A percentile compares a stretch with the other conserved stretches of the same genome.
These are phyloP conservation scores for Pichia sp. DNA, from an alignment of 1,139 yeast species.

Conservation along the genomic window DNA sequence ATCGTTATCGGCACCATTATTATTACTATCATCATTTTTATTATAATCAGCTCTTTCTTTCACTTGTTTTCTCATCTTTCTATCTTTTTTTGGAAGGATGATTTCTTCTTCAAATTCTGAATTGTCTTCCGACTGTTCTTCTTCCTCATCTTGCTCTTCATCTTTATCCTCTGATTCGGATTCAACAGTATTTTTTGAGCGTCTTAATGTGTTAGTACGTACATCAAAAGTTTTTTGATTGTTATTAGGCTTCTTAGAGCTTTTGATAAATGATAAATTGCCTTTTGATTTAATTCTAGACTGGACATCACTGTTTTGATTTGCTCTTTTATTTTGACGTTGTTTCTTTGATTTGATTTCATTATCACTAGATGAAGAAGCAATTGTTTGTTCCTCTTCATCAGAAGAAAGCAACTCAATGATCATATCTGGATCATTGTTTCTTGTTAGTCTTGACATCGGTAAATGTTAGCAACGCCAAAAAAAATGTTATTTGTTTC, in stretches of 20 bases:
- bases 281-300: background rate
- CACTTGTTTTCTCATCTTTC: background rate
- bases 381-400: background rate
- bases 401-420: slow-evolving; percentile 6
- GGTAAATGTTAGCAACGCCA: background rate
- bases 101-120: background rate
- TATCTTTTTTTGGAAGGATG: background rate
- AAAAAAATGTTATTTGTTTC: background rate
- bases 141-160: too few relatives aligned
- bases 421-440: background rate
- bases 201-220: background rate
- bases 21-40: background rate
- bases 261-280: background rate
- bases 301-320: background rate
- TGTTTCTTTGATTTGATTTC: background rate
- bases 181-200: background rate
- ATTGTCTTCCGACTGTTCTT: background rate
- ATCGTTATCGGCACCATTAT: background rate
- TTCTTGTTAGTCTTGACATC: background rate
- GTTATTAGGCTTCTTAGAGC: background rate
- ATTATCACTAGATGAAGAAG: background rate
- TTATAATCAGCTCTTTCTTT: background rate
- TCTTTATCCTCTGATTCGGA: background rate
- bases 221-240: background rate
- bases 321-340: background rate